Conservation (phyloP, 345 rosid genomes). For the Ceriops tagal region DNA sequence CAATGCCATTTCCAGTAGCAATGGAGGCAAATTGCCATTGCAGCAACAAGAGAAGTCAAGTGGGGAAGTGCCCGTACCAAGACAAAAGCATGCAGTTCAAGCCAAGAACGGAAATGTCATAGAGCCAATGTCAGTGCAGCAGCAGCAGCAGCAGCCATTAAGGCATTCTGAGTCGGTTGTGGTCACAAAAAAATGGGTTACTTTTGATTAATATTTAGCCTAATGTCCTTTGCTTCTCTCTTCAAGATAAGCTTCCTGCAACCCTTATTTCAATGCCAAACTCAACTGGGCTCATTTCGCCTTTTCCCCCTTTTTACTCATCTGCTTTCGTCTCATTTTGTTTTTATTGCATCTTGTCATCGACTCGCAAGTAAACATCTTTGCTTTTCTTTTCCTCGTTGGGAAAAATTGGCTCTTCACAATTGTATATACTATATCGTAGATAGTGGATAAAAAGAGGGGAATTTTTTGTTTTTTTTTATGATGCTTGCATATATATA, state of each 20-base stretch:
- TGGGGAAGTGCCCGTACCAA: neutral
- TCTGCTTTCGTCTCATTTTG: too few relatives aligned
- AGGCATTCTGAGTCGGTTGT: conserved; percentile 16
- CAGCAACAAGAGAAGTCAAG: conserved; percentile 2
- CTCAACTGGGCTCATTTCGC: neutral
- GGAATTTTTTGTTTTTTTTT: neutral
- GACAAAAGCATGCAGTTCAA: conserved; percentile 1
- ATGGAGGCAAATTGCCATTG: conserved; percentile 11
- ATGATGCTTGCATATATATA: neutral
- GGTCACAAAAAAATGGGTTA: conserved; percentile 29
- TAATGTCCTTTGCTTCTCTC: neutral
- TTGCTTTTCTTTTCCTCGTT: neutral
- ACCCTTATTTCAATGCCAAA: neutral
- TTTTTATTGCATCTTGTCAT: neutral
- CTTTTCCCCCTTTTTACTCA: neutral
- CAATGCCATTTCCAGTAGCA: neutral
- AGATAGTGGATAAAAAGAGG: conserved; percentile 10
- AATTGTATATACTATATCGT: conserved; percentile 17
- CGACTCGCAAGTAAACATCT: neutral
- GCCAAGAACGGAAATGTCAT: conserved; percentile 16
- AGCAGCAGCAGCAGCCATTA: conserved; percentile 14
- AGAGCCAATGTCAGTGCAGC: conserved; percentile 8
- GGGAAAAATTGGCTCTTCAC: conserved; percentile 10
- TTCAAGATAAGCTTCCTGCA: neutral
- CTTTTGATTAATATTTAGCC: conserved; percentile 19